phyloP scores from a whole-genome alignment of 108 stramenopile genomes.

The Cyclotella distinguenda region DNA sequence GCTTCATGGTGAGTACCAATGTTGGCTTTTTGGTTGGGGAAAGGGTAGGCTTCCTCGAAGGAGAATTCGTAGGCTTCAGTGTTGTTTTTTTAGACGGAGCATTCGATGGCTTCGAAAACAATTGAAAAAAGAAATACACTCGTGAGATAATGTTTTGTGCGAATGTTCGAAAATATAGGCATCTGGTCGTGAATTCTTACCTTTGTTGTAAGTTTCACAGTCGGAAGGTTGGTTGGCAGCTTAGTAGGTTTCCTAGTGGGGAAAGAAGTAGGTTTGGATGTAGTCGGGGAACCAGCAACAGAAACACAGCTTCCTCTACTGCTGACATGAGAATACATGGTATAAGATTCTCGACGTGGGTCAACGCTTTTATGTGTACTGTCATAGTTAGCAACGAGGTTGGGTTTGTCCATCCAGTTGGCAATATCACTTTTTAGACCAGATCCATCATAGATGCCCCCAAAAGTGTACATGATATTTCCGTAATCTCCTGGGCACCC shows the following conservation, averaged over 20 bases:
- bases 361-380: background rate
- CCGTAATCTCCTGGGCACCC: background rate
- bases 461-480: slow-evolving; percentile 11
- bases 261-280: background rate
- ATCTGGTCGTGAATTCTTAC: background rate
- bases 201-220: background rate
- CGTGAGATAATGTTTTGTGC: background rate
- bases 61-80: background rate
- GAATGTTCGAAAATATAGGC: background rate
- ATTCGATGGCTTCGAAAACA: background rate
- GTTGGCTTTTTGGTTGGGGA: background rate
- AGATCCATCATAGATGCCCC: background rate
- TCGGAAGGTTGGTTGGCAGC: background rate
- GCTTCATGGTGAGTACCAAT: background rate
- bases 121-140: background rate
- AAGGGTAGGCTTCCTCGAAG: background rate
- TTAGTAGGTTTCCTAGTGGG: slow-evolving; percentile 6
- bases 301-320: background rate
- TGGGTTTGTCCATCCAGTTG: slow-evolving; percentile 4
- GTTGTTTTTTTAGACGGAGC: background rate
- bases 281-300: background rate
- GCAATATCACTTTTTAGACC: background rate
- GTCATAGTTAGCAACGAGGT: background rate
- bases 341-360: background rate
- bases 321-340: slow-evolving; percentile 6